Evolutionary conservation across 495 filamentous ascomycete species (phyloP).

Genomic region (Symbiotaphrina buchneri): DNA sequence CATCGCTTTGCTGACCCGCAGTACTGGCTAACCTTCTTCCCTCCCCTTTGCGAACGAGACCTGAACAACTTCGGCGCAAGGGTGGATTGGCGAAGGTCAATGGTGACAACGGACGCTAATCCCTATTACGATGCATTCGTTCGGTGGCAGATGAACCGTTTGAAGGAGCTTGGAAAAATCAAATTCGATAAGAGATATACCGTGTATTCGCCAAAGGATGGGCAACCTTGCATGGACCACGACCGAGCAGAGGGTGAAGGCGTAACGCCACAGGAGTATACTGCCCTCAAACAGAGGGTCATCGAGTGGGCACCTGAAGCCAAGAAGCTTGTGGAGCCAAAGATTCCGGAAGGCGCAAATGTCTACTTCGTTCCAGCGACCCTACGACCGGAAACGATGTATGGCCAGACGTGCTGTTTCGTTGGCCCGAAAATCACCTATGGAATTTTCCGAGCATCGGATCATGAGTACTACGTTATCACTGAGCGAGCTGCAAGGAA

Average conservation of each 20-base stretch:
- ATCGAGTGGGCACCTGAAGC: slow-evolving; percentile 65
- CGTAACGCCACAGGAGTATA: slow-evolving; percentile 78
- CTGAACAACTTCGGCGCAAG: slow-evolving; percentile 64
- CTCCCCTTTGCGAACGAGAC: slow-evolving; percentile 58
- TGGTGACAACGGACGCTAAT: slow-evolving; percentile 93
- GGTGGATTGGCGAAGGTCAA: slow-evolving; percentile 79
- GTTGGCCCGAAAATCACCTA: slow-evolving; percentile 83
- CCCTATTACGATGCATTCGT: slow-evolving; percentile 94
- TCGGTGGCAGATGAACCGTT: slow-evolving; percentile 89
- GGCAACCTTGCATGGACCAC: slow-evolving; percentile 95
- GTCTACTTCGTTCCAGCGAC: slow-evolving; percentile 85
- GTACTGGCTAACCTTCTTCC: slow-evolving; percentile 79
- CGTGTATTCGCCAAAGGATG: slow-evolving; percentile 89
- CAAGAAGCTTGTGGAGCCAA: slow-evolving; percentile 42
- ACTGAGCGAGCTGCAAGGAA: slow-evolving; percentile 79
- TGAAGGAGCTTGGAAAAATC: slow-evolving; percentile 80
- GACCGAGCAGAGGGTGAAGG: slow-evolving; percentile 85
- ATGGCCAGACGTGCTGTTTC: slow-evolving; percentile 91
- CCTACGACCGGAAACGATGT: slow-evolving; percentile 92
- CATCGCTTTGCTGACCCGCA: slow-evolving; percentile 73
- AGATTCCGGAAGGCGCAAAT: slow-evolving; percentile 59
- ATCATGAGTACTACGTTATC: slow-evolving; percentile 68
- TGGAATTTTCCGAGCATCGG: slow-evolving; percentile 63
- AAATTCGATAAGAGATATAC: slow-evolving; percentile 89
- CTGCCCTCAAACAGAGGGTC: slow-evolving; percentile 71